Evolutionary conservation across 2,329 filamentous ascomycete species (phyloP).

Genomic region (Epichloe sp.): DNA sequence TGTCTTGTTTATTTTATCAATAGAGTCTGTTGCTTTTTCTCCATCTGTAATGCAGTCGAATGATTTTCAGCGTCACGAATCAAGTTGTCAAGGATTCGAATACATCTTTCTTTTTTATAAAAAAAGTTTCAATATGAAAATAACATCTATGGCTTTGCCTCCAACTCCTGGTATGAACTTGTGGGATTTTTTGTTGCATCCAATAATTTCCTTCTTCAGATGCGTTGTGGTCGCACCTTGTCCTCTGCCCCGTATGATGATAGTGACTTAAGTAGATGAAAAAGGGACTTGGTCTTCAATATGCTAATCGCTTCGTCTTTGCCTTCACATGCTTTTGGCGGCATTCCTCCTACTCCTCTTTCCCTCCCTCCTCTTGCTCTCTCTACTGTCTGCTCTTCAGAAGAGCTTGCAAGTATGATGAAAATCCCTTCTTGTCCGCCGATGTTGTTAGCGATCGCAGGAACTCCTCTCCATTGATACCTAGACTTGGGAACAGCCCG

Average conservation of each 20-base stretch:
- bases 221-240: not conserved
- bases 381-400: conserved; percentile 31
- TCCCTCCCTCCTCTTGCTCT: not conserved
- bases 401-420: conserved; percentile 49
- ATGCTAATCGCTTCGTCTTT: not conserved
- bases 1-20: too few relatives aligned
- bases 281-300: not conserved
- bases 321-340: not conserved
- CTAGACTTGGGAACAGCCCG: conserved; percentile 50
- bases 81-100: too few relatives aligned
- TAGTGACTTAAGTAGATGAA: not conserved
- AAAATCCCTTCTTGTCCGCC: conserved; percentile 46
- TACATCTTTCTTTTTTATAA: not conserved
- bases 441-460: conserved; percentile 44
- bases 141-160: not conserved
- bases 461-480: conserved; percentile 48
- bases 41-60: too few relatives aligned
- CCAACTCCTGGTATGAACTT: conserved; percentile 2
- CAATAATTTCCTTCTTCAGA: not conserved
- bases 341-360: not conserved
- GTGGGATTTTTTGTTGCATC: not conserved
- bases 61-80: too few relatives aligned
- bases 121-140: not conserved
- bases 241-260: not conserved
- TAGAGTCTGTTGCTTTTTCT: too few relatives aligned